Evolutionary conservation across 192 early-diverging fungal genomes (phyloP), one percentile per base, ranked within the genome.

Genomic region (Coemansia umbellata): DNA sequence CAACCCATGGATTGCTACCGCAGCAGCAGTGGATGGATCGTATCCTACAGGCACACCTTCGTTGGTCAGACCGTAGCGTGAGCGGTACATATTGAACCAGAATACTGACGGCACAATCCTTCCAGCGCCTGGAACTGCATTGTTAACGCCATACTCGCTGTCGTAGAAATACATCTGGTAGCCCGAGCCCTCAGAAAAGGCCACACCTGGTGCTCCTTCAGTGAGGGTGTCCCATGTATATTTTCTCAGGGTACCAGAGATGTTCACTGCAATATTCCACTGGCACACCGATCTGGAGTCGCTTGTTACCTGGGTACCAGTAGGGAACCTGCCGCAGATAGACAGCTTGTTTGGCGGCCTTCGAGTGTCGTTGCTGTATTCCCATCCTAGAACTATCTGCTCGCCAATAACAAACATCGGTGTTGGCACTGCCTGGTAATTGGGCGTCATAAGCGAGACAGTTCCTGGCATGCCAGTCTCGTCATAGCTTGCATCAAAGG

Each of bases 351-450:
- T 39, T 1, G 73, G 73, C 5, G 67, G 66, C 5, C 65, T 47
- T 13, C 35, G 15, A 3, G 63, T 65, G 17, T 53, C 40, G 15
- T 63, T 61, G 54, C 22, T 50, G 58, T 61, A 69, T 32, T 65
- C 55, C 73, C 73, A 76, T 8, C 66, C 67, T 11, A 76, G 27
- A 4, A 49, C 57, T 8, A 76, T 53, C 28, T 69, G 40, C 17
- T 59, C 54, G 23, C 63, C 67, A 28, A 76, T 69, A 14, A 45
- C 66, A 58, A 76, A 76, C 66, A 76, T 69, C 5, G 67, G 66
- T 36, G 73, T 69, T 4, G 62, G 62, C 10, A 65, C 32, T 5
- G 60, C 18, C 37, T 40, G 21, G 28, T 55, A 36, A 35, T 74
- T 53, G 10, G 71, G 71, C 4, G 71, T 74, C 8, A 53, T 66